Evolutionary conservation across 768 basidiomycete species (phyloP), one percentile per base, ranked within the genome.

Genomic region (Tylopilus felleus): DNA sequence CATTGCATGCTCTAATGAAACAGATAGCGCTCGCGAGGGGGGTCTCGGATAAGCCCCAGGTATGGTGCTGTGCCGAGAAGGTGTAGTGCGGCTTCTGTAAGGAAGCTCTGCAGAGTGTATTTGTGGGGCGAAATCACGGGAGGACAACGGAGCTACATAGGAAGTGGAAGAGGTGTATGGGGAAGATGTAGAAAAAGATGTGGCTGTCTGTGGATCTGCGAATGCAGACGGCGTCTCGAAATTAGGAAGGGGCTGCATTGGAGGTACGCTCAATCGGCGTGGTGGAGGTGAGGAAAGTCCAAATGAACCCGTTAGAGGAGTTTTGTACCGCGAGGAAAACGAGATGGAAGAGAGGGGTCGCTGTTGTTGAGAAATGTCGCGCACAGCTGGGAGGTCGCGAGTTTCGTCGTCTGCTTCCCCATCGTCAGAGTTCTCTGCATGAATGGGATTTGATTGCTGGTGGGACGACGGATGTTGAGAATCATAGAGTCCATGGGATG

Each of bases 201-300:
- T 53, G 9, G 73, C 43, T 16, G 76, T 58, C 23, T 71, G 71
- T 14, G 77, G 70, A 40, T 77, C 80, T 3, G 76, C 78, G 59
- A 91, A 93, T 9, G 87, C 86, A 35, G 91, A 92, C 19, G 81
- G 79, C 1, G 85, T 87, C 65, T 87, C 81, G 59, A 82, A 89
- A 19, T 73, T 73, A 8, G 89, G 88, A 48, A 82, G 76, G 4
- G 90, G 90, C 65, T 93, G 90, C n/a, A 75, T 77, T 14, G 78
- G 71, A 7, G 88, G 88, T 17, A 88, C 68, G 43, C 70, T 68
- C 29, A 46, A 52, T 22, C 74, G 75, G 2, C 71, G 74, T 17
- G 72, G 55, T 39, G 79, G 78, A 23, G 82, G 79, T 7, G 83
- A 77, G 5, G 85, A 81, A 64, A 84, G 73, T 17, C 80, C 75